Base-by-base conservation (phyloP, 805 yeast species). In the Komagataella pastoris region DNA sequence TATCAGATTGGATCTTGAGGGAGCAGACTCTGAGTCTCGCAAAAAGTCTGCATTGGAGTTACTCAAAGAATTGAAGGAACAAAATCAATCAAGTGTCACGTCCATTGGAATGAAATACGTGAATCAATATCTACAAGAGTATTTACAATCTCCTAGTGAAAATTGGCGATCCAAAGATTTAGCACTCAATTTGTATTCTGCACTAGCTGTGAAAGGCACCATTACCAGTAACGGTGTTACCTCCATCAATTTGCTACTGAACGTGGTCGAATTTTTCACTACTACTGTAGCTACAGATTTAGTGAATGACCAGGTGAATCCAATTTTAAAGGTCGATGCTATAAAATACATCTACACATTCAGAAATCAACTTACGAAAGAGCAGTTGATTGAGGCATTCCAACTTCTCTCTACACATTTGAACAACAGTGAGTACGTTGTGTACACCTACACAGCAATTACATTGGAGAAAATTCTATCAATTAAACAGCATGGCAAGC, bases 1-100 rank as follows among this genome's bases (percentile, higher is more conserved):
- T 63, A 90, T 90, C 18, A 78, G 98, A 61, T 77, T 96, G 55
- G 99, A 93, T 65, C 72, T 95, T 48, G 99, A 95, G 67, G 98
- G 98, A 5, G 83, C 96, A 0, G 98, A 91, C 63, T 78, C 85
- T 12, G 98, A 90, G 61, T 84, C 97, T 1, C 79, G 99, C 66
- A 77, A 97, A 66, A 80, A 95, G 58, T 81, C 96, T 0, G 82
- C 97, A n/a, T 87, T 95, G 1, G 97, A 88, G 60, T 89, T 93
- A 61, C 71, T 93, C 57, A 79, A 95, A 55, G 96, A 88, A 59
- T 74, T 93, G 58, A 88, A 89, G 59, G 86, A 81, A 49, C 83
- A 81, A 51, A 81, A 87, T 62, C 89, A 89, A 58, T 75, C 77
- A 44, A 65, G 80, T 24, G 84, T 88, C 23, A 90, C 98, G 0